These are phyloP conservation scores for Auxenochlorella protothecoides DNA, from an alignment of 139 green algal genomes.

Conservation along the genomic window DNA sequence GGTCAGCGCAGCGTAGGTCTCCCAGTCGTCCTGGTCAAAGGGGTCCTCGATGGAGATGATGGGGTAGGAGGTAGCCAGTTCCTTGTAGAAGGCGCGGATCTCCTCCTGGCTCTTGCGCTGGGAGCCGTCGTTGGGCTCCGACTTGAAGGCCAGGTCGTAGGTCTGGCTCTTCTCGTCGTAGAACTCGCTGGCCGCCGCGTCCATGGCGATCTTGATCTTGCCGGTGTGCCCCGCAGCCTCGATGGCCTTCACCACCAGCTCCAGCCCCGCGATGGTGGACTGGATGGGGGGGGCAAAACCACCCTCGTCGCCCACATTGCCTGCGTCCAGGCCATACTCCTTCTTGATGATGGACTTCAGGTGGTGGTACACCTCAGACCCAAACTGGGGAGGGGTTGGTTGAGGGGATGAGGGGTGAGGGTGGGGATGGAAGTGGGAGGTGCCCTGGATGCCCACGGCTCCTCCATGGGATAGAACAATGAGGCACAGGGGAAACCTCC, in stretches of 20 bases:
- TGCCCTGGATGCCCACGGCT: no score
- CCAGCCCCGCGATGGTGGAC: slow-evolving; percentile 89
- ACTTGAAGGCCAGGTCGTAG: slow-evolving; percentile 99
- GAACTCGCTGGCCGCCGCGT: slow-evolving; percentile 96
- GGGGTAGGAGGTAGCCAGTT: slow-evolving; percentile 88
- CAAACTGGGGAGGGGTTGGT: slow-evolving; percentile 4
- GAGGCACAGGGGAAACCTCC: no score
- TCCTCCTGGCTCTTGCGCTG: slow-evolving; percentile 43
- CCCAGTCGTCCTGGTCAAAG: slow-evolving; percentile 98
- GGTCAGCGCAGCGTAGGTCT: slow-evolving; percentile 64
- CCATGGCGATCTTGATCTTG: slow-evolving; percentile 99
- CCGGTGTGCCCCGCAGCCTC: slow-evolving; percentile 71
- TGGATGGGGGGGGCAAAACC: slow-evolving; percentile 96
- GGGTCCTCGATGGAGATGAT: slow-evolving; percentile 97
- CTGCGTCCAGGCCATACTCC: slow-evolving; percentile 97
- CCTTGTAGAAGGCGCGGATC: slow-evolving; percentile 29
- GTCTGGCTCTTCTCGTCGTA: slow-evolving; percentile 72
- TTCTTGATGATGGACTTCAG: slow-evolving; percentile 97
- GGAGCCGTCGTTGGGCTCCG: slow-evolving; percentile 58
- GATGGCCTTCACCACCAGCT: slow-evolving; percentile 88
- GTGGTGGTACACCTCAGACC: slow-evolving; percentile 82
- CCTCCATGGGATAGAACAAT: no score
- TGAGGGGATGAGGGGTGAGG: background rate
- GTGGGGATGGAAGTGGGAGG: background rate
- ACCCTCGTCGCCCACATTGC: slow-evolving; percentile 98